Conservation (phyloP, 768 basidiomycete species). For the Hydnomerulius pinastri region DNA sequence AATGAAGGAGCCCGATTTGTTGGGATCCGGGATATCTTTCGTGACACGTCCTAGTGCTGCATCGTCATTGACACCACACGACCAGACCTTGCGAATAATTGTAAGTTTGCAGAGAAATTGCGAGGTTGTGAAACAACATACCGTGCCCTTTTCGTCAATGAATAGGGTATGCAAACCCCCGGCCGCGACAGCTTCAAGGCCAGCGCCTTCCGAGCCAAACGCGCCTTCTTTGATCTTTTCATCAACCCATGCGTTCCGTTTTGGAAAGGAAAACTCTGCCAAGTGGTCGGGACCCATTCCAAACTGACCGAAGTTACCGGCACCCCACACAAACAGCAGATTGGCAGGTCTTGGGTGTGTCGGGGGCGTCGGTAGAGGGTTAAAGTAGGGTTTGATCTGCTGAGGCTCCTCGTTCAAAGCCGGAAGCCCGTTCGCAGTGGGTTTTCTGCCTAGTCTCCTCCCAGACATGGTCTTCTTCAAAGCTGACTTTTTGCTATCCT, state of each 20-base stretch:
- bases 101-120: constrained; percentile 1
- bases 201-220: constrained; percentile 71
- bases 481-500: constrained; percentile 37
- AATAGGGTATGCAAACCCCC: constrained; percentile 91
- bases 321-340: constrained; percentile 85
- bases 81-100: constrained; percentile 63
- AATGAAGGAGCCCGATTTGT: constrained; percentile 57
- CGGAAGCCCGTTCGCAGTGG: constrained; percentile 32
- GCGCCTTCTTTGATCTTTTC: constrained; percentile 68
- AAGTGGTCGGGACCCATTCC: constrained; percentile 81
- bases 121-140: constrained; percentile 44
- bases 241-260: constrained; percentile 75
- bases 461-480: constrained; percentile 26
- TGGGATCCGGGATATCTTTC: constrained; percentile 55
- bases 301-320: constrained; percentile 94
- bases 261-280: constrained; percentile 75
- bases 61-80: constrained; percentile 86
- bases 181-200: constrained; percentile 78
- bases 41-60: constrained; percentile 85
- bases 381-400: constrained; percentile 60
- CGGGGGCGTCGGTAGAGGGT: constrained; percentile 62
- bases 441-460: constrained; percentile 31
- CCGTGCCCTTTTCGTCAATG: constrained; percentile 86
- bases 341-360: constrained; percentile 62
- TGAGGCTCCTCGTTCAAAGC: constrained; percentile 35